Percentiles rank a stretch among this genome's conserved stretches.
These are phyloP conservation scores for Platanthera zijinensis DNA, from an alignment of 106 monocot species.

Conservation along the genomic window DNA sequence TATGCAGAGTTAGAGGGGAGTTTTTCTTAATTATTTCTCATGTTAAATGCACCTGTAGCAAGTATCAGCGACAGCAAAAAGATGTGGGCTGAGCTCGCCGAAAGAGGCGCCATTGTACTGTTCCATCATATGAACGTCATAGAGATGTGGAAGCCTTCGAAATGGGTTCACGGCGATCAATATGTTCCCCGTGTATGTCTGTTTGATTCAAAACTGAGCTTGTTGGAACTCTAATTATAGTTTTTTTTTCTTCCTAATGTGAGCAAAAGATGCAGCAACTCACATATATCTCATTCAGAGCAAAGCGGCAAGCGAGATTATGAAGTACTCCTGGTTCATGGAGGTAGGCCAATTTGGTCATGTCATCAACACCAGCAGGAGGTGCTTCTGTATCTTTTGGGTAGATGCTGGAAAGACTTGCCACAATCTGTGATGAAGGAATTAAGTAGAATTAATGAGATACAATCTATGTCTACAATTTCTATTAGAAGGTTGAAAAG, in stretches of 20 bases:
- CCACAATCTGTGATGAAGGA: slow-evolving; percentile 38
- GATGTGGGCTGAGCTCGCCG: slow-evolving; percentile 90
- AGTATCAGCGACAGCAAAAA: slow-evolving; percentile 89
- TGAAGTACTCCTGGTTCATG: slow-evolving; percentile 95
- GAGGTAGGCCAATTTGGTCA: slow-evolving; percentile 94
- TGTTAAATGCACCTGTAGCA: slow-evolving; percentile 61
- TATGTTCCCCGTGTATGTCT: slow-evolving; percentile 99
- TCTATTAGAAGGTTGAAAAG: not conserved
- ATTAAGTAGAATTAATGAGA: not conserved
- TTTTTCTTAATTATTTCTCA: not conserved
- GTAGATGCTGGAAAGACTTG: slow-evolving; percentile 58
- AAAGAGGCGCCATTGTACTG: slow-evolving; percentile 89
- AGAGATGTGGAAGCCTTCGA: slow-evolving; percentile 75
- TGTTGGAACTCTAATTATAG: not conserved
- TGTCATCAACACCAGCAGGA: slow-evolving; percentile 89
- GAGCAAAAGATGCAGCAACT: slow-evolving; percentile 8
- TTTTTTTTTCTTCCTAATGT: not conserved
- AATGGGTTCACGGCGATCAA: slow-evolving; percentile 95
- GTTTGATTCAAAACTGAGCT: slow-evolving; percentile 13
- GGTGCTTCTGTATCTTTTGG: slow-evolving; percentile 93
- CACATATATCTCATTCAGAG: slow-evolving; percentile 91
- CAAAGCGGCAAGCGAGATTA: slow-evolving; percentile 70
- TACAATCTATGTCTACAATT: not conserved
- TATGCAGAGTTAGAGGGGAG: too few relatives aligned
- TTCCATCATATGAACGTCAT: slow-evolving; percentile 94